phyloP scores from a whole-genome alignment of 1,284 basidiomycete genomes.

The Retiboletus flavoniger region DNA sequence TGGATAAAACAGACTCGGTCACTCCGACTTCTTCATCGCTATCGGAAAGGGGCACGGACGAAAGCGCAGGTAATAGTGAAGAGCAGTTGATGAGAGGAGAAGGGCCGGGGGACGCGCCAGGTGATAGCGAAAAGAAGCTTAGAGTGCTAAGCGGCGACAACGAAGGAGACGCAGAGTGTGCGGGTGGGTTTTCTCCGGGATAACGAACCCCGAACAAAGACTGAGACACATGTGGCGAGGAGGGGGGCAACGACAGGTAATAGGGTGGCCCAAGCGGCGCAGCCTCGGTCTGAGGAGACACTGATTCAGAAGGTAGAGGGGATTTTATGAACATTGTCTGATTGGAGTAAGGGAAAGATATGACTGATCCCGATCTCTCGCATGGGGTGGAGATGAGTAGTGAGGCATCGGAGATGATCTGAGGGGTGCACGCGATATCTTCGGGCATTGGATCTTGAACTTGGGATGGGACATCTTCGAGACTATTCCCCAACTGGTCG shows the following conservation, averaged over 20 bases:
- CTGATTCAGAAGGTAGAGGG: not conserved
- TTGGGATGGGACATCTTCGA: conserved; percentile 20
- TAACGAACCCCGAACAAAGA: not conserved
- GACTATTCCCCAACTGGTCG: conserved; percentile 18
- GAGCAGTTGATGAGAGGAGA: conserved; percentile 2
- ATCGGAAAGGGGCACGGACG: not conserved
- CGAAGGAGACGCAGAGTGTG: conserved; percentile 5
- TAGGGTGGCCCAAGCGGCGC: not conserved
- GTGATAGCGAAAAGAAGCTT: conserved; percentile 19
- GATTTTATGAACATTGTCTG: not conserved
- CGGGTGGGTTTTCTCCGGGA: not conserved
- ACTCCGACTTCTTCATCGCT: not conserved
- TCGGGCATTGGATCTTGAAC: conserved; percentile 16
- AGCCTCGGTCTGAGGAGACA: not conserved
- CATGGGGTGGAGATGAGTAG: not conserved
- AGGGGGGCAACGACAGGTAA: not conserved
- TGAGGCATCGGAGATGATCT: not conserved
- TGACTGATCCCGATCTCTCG: not conserved
- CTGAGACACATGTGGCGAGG: conserved; percentile 3
- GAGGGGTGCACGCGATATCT: conserved; percentile 22
- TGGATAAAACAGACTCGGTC: not conserved
- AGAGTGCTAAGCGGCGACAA: conserved; percentile 23
- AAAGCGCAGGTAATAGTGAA: conserved; percentile 2
- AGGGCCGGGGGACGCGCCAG: conserved; percentile 2
- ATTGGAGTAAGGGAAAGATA: not conserved